phyloP scores from a whole-genome alignment of 106 monocot genomes.

The Acorus gramineus region DNA sequence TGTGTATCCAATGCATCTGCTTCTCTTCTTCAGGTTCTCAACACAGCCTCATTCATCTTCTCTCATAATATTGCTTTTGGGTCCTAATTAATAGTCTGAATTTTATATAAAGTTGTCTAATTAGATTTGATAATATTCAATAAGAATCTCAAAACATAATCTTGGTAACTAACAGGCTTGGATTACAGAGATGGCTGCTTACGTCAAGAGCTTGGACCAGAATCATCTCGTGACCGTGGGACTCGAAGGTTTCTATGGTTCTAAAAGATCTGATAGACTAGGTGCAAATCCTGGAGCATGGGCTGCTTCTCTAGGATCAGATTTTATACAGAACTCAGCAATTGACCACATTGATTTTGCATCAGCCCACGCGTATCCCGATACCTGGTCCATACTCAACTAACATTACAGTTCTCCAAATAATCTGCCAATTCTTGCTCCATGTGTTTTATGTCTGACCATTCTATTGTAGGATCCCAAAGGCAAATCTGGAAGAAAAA shows the following conservation, averaged over 20 bases:
- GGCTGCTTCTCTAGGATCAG: constrained; percentile 74
- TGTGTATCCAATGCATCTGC: constrained; percentile 67
- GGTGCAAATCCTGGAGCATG: constrained; percentile 67
- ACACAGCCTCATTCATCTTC: background rate
- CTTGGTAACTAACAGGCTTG: constrained; percentile 41
- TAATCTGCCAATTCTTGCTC: too few species aligned
- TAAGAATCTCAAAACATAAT: background rate
- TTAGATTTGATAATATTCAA: background rate
- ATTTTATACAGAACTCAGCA: constrained; percentile 80
- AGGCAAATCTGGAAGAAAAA: constrained; percentile 55
- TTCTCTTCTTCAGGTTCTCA: constrained; percentile 65
- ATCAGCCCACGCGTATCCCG: constrained; percentile 95
- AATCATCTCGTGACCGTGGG: constrained; percentile 85
- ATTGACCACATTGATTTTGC: constrained; percentile 70
- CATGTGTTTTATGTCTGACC: background rate
- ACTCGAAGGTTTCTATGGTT: constrained; percentile 83
- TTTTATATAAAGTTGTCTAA: background rate
- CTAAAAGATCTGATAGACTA: constrained; percentile 33
- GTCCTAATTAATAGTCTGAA: background rate
- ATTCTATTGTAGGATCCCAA: constrained; percentile 49
- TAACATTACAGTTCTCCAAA: background rate
- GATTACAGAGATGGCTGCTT: constrained; percentile 84
- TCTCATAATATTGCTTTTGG: background rate
- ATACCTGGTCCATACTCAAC: constrained; percentile 49
- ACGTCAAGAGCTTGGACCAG: constrained; percentile 58